A percentile compares a stretch with the other conserved stretches of the same genome.
Conservation (phyloP, 306 rosid species). For the Dalbergia oliveri region DNA sequence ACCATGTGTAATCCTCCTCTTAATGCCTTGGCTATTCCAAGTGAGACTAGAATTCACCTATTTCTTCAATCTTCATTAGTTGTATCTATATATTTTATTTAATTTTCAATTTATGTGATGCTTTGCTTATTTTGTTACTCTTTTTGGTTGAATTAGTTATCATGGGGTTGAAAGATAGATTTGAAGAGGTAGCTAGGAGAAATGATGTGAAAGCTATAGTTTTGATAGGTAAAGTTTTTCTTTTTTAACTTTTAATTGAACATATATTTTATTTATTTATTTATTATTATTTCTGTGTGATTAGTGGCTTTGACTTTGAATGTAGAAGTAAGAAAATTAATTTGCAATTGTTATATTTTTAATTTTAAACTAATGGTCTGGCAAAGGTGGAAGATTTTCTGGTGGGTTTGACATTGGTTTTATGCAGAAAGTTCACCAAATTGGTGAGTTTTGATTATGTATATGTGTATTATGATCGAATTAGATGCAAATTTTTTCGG, state of each 20-base stretch:
- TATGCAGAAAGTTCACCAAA: constrained; percentile 81
- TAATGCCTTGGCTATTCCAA: constrained; percentile 80
- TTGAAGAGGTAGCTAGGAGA: constrained; percentile 76
- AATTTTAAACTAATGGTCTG: constrained; percentile 47
- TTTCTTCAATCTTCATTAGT: neutral
- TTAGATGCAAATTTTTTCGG: neutral
- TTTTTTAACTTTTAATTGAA: neutral
- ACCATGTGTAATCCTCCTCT: constrained; percentile 90
- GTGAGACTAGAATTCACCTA: constrained; percentile 41
- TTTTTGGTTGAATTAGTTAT: constrained; percentile 59
- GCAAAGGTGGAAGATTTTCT: constrained; percentile 85
- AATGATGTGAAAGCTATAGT: constrained; percentile 89
- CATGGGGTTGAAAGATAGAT: constrained; percentile 70
- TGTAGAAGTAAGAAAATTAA: constrained; percentile 3
- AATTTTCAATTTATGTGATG: neutral
- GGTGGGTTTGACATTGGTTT: constrained; percentile 96
- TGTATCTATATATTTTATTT: neutral
- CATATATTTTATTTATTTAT: neutral
- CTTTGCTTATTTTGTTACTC: neutral
- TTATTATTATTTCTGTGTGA: neutral
- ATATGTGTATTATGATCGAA: neutral
- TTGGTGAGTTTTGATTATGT: constrained; percentile 60
- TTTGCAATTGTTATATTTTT: constrained; percentile 21
- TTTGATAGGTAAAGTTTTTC: constrained; percentile 70
- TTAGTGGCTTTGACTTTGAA: constrained; percentile 33